A percentile compares a stretch with the other conserved stretches of the same genome.
Evolutionary conservation across 2,329 filamentous ascomycete genomes (phyloP).

Genomic region (Penicillium carneum): DNA sequence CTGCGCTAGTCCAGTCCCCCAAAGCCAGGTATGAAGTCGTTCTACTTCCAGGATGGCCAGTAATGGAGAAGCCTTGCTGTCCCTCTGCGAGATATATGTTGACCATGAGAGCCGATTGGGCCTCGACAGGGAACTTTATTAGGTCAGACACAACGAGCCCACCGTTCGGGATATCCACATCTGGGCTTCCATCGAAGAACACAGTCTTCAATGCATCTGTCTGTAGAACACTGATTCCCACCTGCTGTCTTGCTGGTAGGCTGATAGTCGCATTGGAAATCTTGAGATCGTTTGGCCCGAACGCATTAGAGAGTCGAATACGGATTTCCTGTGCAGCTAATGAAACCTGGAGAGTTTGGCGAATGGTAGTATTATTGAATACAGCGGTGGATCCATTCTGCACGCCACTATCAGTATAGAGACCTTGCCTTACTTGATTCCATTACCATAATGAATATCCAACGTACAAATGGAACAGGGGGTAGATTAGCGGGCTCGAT

Average conservation of each 20-base stretch:
- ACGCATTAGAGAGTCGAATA: conserved; percentile 70
- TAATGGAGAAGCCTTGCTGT: conserved; percentile 65
- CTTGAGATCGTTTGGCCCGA: conserved; percentile 66
- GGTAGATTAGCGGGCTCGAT: conserved; percentile 69
- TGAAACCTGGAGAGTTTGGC: conserved; percentile 69
- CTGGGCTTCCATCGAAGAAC: conserved; percentile 64
- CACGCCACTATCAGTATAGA: not conserved
- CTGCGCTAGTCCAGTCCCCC: conserved; percentile 63
- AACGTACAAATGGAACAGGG: conserved; percentile 60
- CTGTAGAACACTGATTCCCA: conserved; percentile 62
- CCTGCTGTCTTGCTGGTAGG: conserved; percentile 54
- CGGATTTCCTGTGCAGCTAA: conserved; percentile 65
- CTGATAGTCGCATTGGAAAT: conserved; percentile 67
- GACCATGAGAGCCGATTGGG: conserved; percentile 63
- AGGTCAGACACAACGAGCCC: conserved; percentile 68
- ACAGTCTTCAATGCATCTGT: conserved; percentile 60
- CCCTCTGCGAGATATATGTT: conserved; percentile 66
- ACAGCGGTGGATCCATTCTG: conserved; percentile 63
- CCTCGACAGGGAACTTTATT: conserved; percentile 61
- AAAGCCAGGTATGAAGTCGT: conserved; percentile 67
- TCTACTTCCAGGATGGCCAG: conserved; percentile 69
- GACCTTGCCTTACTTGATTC: not conserved
- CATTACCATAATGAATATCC: not conserved
- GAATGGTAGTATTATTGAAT: conserved; percentile 69
- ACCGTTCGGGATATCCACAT: conserved; percentile 62